Evolutionary conservation across 805 yeast species (phyloP), one percentile per base, ranked within the genome.

Genomic region (Wickerhamiella azymoides): DNA sequence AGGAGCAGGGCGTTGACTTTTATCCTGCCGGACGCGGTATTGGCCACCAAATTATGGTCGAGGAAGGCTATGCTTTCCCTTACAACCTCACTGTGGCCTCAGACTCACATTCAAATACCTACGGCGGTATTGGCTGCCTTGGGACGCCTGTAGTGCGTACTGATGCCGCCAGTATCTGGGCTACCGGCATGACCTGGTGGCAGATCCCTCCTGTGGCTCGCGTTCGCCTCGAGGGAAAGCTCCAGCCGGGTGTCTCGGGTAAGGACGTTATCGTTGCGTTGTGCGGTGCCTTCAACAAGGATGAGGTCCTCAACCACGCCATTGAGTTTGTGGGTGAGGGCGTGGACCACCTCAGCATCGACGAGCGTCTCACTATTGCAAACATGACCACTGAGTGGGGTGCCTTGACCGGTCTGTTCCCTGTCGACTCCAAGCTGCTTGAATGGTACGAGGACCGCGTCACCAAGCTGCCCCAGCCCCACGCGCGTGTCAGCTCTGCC

Each of bases 141-240:
- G 99, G 99, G 44, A 93, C 98, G 2, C 97, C 99, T 9, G 82
- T 92, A 46, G 99, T 92, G 47, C 76, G 99, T 65, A 92, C 99
- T 0, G 99, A 92, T 65, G 98, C 97, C 18, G 99, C 99, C 3
- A 77, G 96, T 9, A 89, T 92, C 53, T 92, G 99, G 99, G 97
- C 99, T 10, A 92, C 99, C 0, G 97, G 97, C 36, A 94, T 86
- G 67, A 92, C 98, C 3, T 92, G 99, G 99, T 92, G 98, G 98
- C 98, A 93, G 74, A 84, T 92, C 46, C 99, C 99, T 2, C 97
- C 98, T 0, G 97, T 92, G 19, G 98, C 97, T 30, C 77, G 79
- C 57, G 97, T 92, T 9, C 93, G 84, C 62, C 72, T 92, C 47
- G 69, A 73, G 52, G 96, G 96, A 37, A 64, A 74, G 54, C 72